Evolutionary conservation across 495 filamentous ascomycete genomes (phyloP).

Genomic region (Podospora bellae-mahoneyi): DNA sequence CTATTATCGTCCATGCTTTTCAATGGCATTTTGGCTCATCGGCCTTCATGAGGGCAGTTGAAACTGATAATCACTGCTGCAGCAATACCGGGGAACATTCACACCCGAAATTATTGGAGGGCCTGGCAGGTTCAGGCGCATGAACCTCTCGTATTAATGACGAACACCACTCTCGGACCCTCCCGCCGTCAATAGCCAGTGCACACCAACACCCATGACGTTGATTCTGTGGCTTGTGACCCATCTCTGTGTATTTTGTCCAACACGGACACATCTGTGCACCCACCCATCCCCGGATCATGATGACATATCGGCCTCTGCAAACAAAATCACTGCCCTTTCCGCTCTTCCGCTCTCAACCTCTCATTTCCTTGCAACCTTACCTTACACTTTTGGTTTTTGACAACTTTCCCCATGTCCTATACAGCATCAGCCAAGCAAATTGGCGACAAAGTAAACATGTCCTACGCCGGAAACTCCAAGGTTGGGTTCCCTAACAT

Average conservation of each 20-base stretch:
- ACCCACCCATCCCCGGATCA: neutral
- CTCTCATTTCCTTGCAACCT: neutral
- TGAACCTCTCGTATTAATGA: neutral
- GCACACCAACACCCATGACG: neutral
- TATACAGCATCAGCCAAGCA: neutral
- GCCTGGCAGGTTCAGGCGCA: neutral
- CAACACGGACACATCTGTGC: neutral
- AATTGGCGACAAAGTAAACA: slow-evolving; percentile 3
- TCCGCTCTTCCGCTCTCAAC: neutral
- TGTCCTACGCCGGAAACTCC: slow-evolving; percentile 22
- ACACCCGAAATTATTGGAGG: too few relatives aligned
- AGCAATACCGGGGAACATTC: too few relatives aligned
- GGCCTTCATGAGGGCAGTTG: too few relatives aligned
- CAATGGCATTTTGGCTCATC: too few relatives aligned
- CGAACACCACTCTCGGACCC: neutral
- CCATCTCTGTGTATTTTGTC: neutral
- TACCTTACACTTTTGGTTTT: neutral
- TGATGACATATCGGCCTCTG: neutral
- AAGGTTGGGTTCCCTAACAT: slow-evolving; percentile 22
- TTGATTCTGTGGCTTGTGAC: neutral
- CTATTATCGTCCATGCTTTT: too few relatives aligned
- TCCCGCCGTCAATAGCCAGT: neutral
- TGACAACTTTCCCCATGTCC: neutral
- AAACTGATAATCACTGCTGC: too few relatives aligned
- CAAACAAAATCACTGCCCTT: neutral